These are phyloP conservation scores for Aureobasidium sp. DNA, from an alignment of 2,329 filamentous ascomycete genomes.

Conservation along the genomic window DNA sequence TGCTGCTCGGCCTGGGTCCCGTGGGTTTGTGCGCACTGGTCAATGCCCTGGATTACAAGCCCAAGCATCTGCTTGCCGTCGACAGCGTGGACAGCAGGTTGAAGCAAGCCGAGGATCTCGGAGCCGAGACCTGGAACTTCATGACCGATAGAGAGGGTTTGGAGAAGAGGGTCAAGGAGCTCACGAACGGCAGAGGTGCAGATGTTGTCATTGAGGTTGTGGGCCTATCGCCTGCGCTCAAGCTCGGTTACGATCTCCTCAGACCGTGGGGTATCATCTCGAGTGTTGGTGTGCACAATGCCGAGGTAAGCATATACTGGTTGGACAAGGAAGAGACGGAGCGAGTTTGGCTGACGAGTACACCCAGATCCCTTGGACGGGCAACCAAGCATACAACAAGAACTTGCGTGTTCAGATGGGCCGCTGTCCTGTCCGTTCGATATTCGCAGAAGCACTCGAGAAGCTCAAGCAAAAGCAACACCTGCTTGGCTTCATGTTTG, in stretches of 20 bases:
- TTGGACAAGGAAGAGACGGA: neutral
- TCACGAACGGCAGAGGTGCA: constrained; percentile 71
- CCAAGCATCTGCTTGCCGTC: constrained; percentile 67
- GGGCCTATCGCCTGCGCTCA: constrained; percentile 39
- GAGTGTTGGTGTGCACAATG: constrained; percentile 42
- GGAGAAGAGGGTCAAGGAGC: constrained; percentile 59
- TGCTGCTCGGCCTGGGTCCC: constrained; percentile 72
- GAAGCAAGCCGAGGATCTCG: constrained; percentile 51
- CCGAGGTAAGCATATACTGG: constrained; percentile 28
- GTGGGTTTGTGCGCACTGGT: constrained; percentile 76
- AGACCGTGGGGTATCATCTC: constrained; percentile 41
- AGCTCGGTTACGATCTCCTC: constrained; percentile 40
- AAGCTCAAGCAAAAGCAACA: constrained; percentile 40
- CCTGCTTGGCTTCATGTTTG: constrained; percentile 44
- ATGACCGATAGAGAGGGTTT: constrained; percentile 55
- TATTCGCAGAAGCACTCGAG: constrained; percentile 39
- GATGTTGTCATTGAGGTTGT: constrained; percentile 64
- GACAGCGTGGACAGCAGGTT: constrained; percentile 52
- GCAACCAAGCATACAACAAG: constrained; percentile 41
- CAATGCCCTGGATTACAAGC: constrained; percentile 65
- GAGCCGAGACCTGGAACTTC: constrained; percentile 75
- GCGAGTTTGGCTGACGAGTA: neutral
- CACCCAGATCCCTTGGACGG: constrained; percentile 36
- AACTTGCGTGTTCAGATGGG: constrained; percentile 43
- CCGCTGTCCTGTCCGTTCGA: constrained; percentile 41